Evolutionary conservation across 2,329 filamentous ascomycete genomes (phyloP), one percentile per base, ranked within the genome.

Genomic region (Cadophora sp.): DNA sequence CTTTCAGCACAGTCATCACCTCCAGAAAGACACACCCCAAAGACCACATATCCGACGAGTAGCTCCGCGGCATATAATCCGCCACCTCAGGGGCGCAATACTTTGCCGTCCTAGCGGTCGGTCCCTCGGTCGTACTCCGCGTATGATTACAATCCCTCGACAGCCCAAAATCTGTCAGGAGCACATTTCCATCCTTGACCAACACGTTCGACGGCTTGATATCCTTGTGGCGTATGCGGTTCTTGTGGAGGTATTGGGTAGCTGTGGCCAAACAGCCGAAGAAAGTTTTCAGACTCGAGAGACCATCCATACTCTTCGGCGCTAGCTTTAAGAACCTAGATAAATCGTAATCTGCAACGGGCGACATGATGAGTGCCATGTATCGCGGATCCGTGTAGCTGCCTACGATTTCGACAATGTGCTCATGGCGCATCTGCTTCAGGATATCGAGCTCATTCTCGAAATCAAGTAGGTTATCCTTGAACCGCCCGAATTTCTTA

Each of bases 401-500:
- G 40, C 26, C 26, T 29, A 27, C 24, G 12, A 53, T 53, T 16
- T 53, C 4, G 24, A 53, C 22, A 7, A 53, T 27, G 24, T 53
- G 50, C 50, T 29, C 50, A 3, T 43, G 40, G 12, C 40, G 40
- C 14, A 43, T 53, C 50, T 29, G 50, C 14, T 53, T 53, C 24
- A 53, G 24, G 50, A 53, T 53, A 3, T 53, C 26, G 11, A 53
- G 50, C 22, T 53, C 50, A 14, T 53, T 53, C 24, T 53, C 50
- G 50, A 53, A 53, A 29, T 27, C 26, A 3, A 27, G 8, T 1
- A 27, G 50, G 22, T 29, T 53, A 4, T 53, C 50, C 16, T 53
- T 53, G 50, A 53, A 53, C 11, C 50, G 50, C 8, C 50, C 50
- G 50, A 53, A 53, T 19, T 19, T 53, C 26, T 53, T 53, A 14